These are phyloP conservation scores for Collybia mongolica DNA, from an alignment of 768 basidiomycete genomes.

Conservation along the genomic window DNA sequence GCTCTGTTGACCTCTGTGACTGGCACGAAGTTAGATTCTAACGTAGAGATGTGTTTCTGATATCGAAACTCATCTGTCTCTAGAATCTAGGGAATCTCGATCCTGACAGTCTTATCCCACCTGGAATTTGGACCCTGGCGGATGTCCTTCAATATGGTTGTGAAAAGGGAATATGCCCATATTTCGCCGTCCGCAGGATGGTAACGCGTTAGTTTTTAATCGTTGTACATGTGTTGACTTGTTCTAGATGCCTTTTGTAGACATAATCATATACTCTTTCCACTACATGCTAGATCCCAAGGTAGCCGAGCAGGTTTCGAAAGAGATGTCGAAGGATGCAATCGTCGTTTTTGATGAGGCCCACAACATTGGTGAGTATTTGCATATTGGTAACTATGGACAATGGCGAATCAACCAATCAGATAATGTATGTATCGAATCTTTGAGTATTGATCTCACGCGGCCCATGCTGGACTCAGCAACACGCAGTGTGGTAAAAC, in stretches of 20 bases:
- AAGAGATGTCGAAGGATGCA: slow-evolving; percentile 95
- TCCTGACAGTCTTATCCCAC: slow-evolving; percentile 75
- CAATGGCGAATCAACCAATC: slow-evolving; percentile 23
- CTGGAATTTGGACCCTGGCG: slow-evolving; percentile 92
- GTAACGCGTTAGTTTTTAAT: slow-evolving; percentile 35
- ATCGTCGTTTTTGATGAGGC: slow-evolving; percentile 99
- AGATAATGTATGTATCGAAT: slow-evolving; percentile 99
- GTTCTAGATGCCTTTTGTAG: slow-evolving; percentile 87
- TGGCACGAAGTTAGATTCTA: slow-evolving; percentile 85
- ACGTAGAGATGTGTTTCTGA: background rate
- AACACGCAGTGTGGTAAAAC: slow-evolving; percentile 77
- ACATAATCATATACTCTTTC: slow-evolving; percentile 98
- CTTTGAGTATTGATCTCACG: slow-evolving; percentile 94
- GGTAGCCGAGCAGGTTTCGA: slow-evolving; percentile 98
- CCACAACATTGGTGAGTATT: slow-evolving; percentile 85
- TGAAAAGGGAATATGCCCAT: slow-evolving; percentile 86
- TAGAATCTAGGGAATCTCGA: slow-evolving; percentile 85
- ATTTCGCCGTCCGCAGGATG: slow-evolving; percentile 96
- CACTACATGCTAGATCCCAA: slow-evolving; percentile 99
- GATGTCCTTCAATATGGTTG: slow-evolving; percentile 89
- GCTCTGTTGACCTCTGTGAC: slow-evolving; percentile 86
- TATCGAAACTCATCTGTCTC: slow-evolving; percentile 4
- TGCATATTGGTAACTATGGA: background rate
- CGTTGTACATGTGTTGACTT: slow-evolving; percentile 5
- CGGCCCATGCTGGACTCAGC: slow-evolving; percentile 98